Evolutionary conservation across 1,139 yeast genomes (phyloP).

Genomic region (Magnusiomyces ingens): DNA sequence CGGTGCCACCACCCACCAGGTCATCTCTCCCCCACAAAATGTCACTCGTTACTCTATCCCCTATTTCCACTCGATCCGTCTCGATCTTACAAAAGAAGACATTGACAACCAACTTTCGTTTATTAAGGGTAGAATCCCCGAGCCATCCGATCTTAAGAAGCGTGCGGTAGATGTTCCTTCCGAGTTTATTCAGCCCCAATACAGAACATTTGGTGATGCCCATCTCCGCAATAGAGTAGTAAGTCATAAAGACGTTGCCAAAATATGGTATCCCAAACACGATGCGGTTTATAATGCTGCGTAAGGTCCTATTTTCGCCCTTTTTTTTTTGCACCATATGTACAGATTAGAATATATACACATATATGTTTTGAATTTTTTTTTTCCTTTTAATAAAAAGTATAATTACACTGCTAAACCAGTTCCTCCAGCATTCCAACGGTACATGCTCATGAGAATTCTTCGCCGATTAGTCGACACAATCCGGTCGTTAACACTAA

Average conservation of each 20-base stretch:
- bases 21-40: constrained; percentile 46
- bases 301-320: no score
- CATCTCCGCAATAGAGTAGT: constrained; percentile 59
- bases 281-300: constrained; percentile 23
- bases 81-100: constrained; percentile 28
- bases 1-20: constrained; percentile 61
- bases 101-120: constrained; percentile 25
- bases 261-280: constrained; percentile 54
- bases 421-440: constrained; percentile 30
- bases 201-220: constrained; percentile 45
- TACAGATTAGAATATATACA: background rate
- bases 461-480: constrained; percentile 26
- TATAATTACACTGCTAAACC: constrained; percentile 26
- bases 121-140: constrained; percentile 28
- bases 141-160: constrained; percentile 25
- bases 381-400: constrained; percentile 4
- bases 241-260: constrained; percentile 62
- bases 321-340: background rate
- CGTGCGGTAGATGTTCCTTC: constrained; percentile 32
- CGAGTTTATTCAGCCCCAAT: constrained; percentile 31
- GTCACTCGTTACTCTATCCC: constrained; percentile 34
- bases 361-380: background rate
- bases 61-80: constrained; percentile 33
- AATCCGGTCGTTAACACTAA: constrained; percentile 16
- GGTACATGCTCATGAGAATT: constrained; percentile 27